Evolutionary conservation across 1,284 basidiomycete genomes (phyloP).

Genomic region (Gomphus bonarii): DNA sequence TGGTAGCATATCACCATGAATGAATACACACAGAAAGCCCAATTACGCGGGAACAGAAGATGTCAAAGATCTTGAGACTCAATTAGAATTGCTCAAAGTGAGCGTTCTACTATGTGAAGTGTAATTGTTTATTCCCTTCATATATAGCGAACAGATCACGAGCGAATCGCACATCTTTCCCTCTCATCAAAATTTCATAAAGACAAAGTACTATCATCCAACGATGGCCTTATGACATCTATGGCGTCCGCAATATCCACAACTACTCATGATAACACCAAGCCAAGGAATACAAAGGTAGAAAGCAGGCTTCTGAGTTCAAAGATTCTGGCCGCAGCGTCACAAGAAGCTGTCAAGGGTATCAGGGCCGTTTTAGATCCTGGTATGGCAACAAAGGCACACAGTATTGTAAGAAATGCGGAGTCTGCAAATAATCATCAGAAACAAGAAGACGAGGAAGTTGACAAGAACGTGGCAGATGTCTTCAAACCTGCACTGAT

Average conservation of each 20-base stretch:
- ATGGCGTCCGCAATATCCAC: constrained; percentile 33
- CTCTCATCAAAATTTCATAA: constrained; percentile 67
- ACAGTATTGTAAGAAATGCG: not conserved
- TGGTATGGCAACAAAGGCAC: constrained; percentile 18
- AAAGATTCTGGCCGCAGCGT: constrained; percentile 58
- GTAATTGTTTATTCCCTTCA: not conserved
- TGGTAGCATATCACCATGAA: not conserved
- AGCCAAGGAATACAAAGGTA: constrained; percentile 47
- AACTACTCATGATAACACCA: constrained; percentile 24
- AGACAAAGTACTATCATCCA: constrained; percentile 43
- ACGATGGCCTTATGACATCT: constrained; percentile 34
- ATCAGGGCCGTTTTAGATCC: constrained; percentile 37
- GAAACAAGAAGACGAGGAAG: constrained; percentile 15
- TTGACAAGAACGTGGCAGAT: constrained; percentile 18
- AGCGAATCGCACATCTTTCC: constrained; percentile 50
- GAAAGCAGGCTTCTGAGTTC: constrained; percentile 70
- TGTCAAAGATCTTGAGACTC: constrained; percentile 46
- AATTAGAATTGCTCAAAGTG: constrained; percentile 65
- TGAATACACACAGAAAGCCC: constrained; percentile 24
- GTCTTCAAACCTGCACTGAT: constrained; percentile 17
- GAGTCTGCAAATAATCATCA: not conserved
- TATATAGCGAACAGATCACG: constrained; percentile 46
- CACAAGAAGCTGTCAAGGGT: constrained; percentile 42
- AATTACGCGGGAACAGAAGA: constrained; percentile 30
- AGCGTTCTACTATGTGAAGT: constrained; percentile 12